Evolutionary conservation across 305 asterid species (phyloP).

Genomic region (Ilex paraguariensis): DNA sequence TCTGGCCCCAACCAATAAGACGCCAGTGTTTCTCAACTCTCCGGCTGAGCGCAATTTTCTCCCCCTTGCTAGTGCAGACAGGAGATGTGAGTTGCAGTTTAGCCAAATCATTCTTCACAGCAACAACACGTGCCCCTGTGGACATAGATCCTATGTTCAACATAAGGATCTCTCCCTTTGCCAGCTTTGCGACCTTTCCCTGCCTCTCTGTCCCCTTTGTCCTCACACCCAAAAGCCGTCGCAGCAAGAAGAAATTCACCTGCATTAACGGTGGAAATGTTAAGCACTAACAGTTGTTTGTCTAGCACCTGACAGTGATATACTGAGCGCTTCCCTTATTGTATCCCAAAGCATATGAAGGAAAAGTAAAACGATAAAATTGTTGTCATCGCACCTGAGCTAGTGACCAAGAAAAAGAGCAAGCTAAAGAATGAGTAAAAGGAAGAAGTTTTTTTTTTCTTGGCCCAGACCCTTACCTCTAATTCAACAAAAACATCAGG

Average conservation of each 20-base stretch:
- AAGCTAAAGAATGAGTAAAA: too few relatives aligned
- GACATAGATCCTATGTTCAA: constrained; percentile 97
- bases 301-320: not conserved
- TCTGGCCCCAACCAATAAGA: constrained; percentile 95
- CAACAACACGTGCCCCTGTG: constrained; percentile 89
- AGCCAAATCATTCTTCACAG: constrained; percentile 86
- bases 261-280: constrained; percentile 15
- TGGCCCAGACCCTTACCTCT: constrained; percentile 47
- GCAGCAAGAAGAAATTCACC: constrained; percentile 89
- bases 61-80: constrained; percentile 93
- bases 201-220: constrained; percentile 86
- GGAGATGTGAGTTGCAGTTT: constrained; percentile 92
- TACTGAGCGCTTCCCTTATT: too few relatives aligned
- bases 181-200: constrained; percentile 78
- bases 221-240: constrained; percentile 89
- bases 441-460: too few relatives aligned
- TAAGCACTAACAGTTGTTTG: not conserved
- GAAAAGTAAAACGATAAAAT: too few relatives aligned
- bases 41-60: constrained; percentile 86
- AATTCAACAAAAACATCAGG: constrained; percentile 86
- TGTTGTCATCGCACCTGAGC: too few relatives aligned
- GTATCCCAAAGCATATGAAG: too few relatives aligned
- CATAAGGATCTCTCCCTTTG: constrained; percentile 92
- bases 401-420: too few relatives aligned
- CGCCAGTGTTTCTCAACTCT: constrained; percentile 98